phyloP scores from a whole-genome alignment of 2,329 filamentous ascomycete genomes.

The Diaporthe citri region DNA sequence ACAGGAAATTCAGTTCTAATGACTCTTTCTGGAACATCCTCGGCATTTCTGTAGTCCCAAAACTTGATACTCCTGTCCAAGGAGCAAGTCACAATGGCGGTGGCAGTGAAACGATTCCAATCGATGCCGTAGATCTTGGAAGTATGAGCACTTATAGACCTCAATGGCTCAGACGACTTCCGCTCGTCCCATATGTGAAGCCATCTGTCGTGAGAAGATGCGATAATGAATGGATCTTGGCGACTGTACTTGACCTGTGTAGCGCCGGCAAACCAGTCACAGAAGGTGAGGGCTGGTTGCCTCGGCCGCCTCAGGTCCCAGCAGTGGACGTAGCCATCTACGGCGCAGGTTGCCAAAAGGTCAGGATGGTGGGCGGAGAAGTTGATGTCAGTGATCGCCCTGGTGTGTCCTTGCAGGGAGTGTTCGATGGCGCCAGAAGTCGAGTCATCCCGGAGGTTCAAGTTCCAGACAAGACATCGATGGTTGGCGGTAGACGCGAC shows the following conservation, averaged over 20 bases:
- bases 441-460: conserved; percentile 83
- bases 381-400: conserved; percentile 96
- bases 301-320: conserved; percentile 87
- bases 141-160: conserved; percentile 86
- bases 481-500: conserved; percentile 95
- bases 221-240: conserved; percentile 86
- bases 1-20: conserved; percentile 88
- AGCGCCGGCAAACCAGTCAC: conserved; percentile 92
- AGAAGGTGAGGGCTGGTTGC: conserved; percentile 83
- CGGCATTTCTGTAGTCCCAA: conserved; percentile 80
- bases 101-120: conserved; percentile 85
- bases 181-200: conserved; percentile 92
- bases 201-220: conserved; percentile 90
- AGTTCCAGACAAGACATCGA: conserved; percentile 93
- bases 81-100: conserved; percentile 86
- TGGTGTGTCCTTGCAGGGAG: conserved; percentile 83
- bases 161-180: conserved; percentile 81
- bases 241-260: conserved; percentile 97
- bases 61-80: conserved; percentile 93
- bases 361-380: conserved; percentile 95
- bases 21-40: conserved; percentile 77
- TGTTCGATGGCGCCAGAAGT: conserved; percentile 81
- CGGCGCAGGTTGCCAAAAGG: conserved; percentile 87
- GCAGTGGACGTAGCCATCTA: conserved; percentile 92
- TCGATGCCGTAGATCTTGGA: conserved; percentile 97